Base-by-base conservation (phyloP, 768 basidiomycete genomes). In the Lactifluus pinguis region DNA sequence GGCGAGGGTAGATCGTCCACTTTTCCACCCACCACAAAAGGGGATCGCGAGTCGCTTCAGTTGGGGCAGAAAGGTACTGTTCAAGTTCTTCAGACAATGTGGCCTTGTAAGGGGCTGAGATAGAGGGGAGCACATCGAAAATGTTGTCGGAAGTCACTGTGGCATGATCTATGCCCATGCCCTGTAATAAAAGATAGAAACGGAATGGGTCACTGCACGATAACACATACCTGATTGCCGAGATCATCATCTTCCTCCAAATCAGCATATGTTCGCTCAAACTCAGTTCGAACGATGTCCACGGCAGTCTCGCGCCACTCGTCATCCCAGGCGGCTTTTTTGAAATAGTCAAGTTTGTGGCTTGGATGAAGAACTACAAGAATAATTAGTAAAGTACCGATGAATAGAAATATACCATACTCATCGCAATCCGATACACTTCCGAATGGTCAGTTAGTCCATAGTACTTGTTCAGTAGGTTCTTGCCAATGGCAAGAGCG, bases 321-420 rank as follows among this genome's bases (percentile, higher is more conserved):
- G 0, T 57, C 19, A 8, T 68, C 60, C 75, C 75, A 76, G 2
- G 62, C 50, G 3, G 65, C 59, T 1, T 59, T 59, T 15, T 66
- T 60, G 60, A 76, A 75, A 58, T 76, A 77, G 14, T 60, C 55
- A 2, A 75, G 68, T 64, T 76, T 76, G 68, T 73, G 67, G 0
- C 61, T 57, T 2, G 73, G 75, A 61, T 76, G 72, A 11, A 76
- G 69, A 19, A 76, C 74, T 76, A 13, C 4, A 38, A 32, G 32
- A n/a, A n/a, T n/a, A 3, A 32, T 32, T 32, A 32, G 32, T 32
- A 4, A 32, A 7, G 4, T 7, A 32, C 32, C 7, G 7, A 32
- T 32, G 7, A 4, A 32, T 32, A 32, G 41, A 21, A 47, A 1
- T 0, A 42, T 15, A 44, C 25, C 29, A 7, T 13, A 59, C 58